Evolutionary conservation across 78 protist genomes (phyloP), one percentile per base, ranked within the genome.

Genomic region (Trichosphaerium sp.): DNA sequence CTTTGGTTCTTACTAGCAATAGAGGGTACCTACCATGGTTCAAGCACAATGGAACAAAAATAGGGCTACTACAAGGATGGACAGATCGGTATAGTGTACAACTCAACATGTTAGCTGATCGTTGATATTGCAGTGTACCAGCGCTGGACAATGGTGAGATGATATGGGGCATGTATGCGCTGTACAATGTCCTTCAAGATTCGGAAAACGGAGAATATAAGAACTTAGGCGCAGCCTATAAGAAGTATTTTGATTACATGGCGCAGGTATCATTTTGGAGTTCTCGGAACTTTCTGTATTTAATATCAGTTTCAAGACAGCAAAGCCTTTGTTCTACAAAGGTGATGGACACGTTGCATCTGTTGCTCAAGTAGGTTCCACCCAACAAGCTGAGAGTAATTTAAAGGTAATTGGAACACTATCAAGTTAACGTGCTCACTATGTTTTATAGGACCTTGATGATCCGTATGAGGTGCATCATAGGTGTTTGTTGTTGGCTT

Each of bases 401-500:
- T n/a, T n/a, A n/a, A n/a, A n/a, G n/a, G n/a, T n/a, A n/a, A n/a
- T n/a, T n/a, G n/a, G n/a, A n/a, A n/a, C n/a, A n/a, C n/a, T n/a
- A n/a, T n/a, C n/a, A n/a, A n/a, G n/a, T n/a, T n/a, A n/a, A n/a
- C n/a, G n/a, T n/a, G n/a, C n/a, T n/a, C n/a, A n/a, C n/a, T n/a
- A 44, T 38, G 40, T 71, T 21, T 60, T 61, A 14, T 68, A 60
- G 35, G 44, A 43, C 23, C 37, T 75, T 42, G 71, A 75, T 54
- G 82, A 75, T 23, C 82, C 82, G 23, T 75, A 75, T 66, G 82
- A 75, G n/a, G n/a, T n/a, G n/a, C n/a, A n/a, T n/a, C n/a, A n/a
- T n/a, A n/a, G n/a, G n/a, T n/a, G n/a, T n/a, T n/a, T n/a, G n/a
- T n/a, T n/a, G n/a, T n/a, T n/a, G n/a, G n/a, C n/a, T n/a, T n/a